phyloP scores from a whole-genome alignment of 768 basidiomycete genomes.

The Dacryopinax primogenitus region DNA sequence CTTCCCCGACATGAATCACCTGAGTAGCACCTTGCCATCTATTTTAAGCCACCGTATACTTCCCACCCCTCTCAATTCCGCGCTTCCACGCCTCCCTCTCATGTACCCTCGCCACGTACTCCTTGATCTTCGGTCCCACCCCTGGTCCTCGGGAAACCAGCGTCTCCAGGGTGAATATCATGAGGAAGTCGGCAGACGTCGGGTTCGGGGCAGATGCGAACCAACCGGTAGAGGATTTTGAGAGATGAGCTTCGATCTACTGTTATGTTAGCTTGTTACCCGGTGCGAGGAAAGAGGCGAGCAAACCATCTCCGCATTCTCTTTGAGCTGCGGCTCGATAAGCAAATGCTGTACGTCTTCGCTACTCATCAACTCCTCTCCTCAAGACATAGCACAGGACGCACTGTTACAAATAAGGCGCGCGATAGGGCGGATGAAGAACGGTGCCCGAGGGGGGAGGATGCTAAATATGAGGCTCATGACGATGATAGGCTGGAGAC shows the following conservation, averaged over 20 bases:
- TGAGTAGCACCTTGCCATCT: background rate
- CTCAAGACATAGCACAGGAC: background rate
- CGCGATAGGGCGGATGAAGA: conserved; percentile 27
- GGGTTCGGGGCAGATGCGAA: conserved; percentile 32
- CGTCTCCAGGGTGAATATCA: conserved; percentile 32
- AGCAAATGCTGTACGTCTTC: conserved; percentile 14
- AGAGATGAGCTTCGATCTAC: conserved; percentile 32
- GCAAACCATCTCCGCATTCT: conserved; percentile 22
- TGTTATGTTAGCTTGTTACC: background rate
- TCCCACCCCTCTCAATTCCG: conserved; percentile 24
- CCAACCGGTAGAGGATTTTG: conserved; percentile 22
- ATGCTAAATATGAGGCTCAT: conserved; percentile 28
- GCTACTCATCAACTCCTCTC: background rate
- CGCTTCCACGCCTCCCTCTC: conserved; percentile 28
- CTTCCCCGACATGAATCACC: too few species aligned
- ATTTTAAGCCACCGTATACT: conserved; percentile 18
- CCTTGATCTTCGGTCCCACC: conserved; percentile 28
- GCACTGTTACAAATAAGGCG: conserved; percentile 9
- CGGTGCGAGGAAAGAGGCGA: background rate
- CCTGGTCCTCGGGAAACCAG: conserved; percentile 15
- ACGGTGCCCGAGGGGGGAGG: conserved; percentile 26
- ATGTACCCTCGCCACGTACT: conserved; percentile 32
- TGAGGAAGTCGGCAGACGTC: conserved; percentile 36
- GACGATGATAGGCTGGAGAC: conserved; percentile 32
- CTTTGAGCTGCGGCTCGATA: conserved; percentile 24